These are phyloP conservation scores for Candida gigantensis DNA, from an alignment of 1,139 yeast species.

Conservation along the genomic window DNA sequence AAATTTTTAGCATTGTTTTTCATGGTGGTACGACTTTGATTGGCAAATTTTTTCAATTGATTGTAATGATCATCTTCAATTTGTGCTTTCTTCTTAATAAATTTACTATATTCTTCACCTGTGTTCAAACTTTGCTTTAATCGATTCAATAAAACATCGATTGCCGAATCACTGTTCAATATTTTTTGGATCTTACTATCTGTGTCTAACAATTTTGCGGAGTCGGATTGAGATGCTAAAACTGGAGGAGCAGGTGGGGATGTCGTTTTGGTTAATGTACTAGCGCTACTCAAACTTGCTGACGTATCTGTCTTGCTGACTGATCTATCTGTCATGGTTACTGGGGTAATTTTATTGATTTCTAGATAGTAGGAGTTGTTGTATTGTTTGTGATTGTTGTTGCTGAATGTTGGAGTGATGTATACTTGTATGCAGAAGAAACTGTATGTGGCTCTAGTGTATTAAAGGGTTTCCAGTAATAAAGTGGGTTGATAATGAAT, in stretches of 20 bases:
- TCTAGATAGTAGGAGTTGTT: no score
- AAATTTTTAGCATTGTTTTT: constrained; percentile 47
- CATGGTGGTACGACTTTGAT: constrained; percentile 53
- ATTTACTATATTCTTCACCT: constrained; percentile 82
- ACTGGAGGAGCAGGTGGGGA: constrained; percentile 3
- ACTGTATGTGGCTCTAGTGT: no score
- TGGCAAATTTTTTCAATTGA: constrained; percentile 68
- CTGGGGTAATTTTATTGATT: no score
- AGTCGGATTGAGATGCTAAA: constrained; percentile 5
- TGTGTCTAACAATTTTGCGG: constrained; percentile 12
- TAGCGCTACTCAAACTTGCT: constrained; percentile 1
- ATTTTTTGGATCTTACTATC: constrained; percentile 26
- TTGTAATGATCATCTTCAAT: constrained; percentile 78
- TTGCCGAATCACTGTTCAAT: constrained; percentile 40
- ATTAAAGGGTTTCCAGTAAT: no score
- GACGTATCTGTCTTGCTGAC: constrained; percentile 2
- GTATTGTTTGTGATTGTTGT: no score
- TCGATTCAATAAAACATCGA: constrained; percentile 69
- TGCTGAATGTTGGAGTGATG: no score
- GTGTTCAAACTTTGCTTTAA: constrained; percentile 78
- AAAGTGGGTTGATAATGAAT: no score
- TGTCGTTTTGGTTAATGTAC: constrained; percentile 1
- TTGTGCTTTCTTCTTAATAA: constrained; percentile 73
- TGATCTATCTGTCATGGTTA: constrained; percentile 3
- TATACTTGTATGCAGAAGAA: no score